Evolutionary conservation across 805 yeast species (phyloP).

Genomic region (Candida berthetii): DNA sequence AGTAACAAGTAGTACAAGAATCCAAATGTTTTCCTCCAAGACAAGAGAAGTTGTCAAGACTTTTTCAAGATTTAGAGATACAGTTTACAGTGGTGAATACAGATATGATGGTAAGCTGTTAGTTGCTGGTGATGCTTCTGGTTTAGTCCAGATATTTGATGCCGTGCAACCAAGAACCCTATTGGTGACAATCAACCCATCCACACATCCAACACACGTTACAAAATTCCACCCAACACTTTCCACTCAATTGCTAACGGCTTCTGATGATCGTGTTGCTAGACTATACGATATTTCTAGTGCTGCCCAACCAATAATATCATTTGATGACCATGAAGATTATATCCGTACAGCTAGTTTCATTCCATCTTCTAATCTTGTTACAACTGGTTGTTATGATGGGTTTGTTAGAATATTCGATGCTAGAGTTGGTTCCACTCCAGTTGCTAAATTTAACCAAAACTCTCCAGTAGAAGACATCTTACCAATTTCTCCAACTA

Average conservation of each 20-base stretch:
- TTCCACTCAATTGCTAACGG: slow-evolving; percentile 72
- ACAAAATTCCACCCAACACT: slow-evolving; percentile 83
- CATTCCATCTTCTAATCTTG: slow-evolving; percentile 71
- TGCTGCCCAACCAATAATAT: slow-evolving; percentile 63
- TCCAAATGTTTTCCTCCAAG: slow-evolving; percentile 89
- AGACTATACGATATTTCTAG: slow-evolving; percentile 85
- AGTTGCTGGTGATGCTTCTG: slow-evolving; percentile 94
- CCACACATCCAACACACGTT: slow-evolving; percentile 86
- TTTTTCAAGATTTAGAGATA: slow-evolving; percentile 81
- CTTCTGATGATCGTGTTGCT: slow-evolving; percentile 85
- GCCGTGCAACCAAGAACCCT: slow-evolving; percentile 73
- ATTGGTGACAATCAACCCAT: slow-evolving; percentile 75
- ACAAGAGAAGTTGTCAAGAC: slow-evolving; percentile 89
- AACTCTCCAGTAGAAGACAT: slow-evolving; percentile 82
- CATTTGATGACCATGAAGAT: slow-evolving; percentile 74
- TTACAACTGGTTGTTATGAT: slow-evolving; percentile 95
- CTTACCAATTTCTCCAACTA: slow-evolving; percentile 65
- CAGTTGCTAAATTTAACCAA: slow-evolving; percentile 65
- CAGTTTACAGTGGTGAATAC: slow-evolving; percentile 88
- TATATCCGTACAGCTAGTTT: slow-evolving; percentile 81
- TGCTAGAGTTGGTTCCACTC: slow-evolving; percentile 51
- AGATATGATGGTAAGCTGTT: slow-evolving; percentile 86
- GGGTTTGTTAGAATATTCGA: slow-evolving; percentile 82
- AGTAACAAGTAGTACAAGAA: slow-evolving; percentile 83
- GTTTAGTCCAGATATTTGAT: slow-evolving; percentile 87